Percentiles rank a stretch among this genome's conserved stretches.
Conservation (phyloP, 495 filamentous ascomycete genomes). For the Penicillium canariense region DNA sequence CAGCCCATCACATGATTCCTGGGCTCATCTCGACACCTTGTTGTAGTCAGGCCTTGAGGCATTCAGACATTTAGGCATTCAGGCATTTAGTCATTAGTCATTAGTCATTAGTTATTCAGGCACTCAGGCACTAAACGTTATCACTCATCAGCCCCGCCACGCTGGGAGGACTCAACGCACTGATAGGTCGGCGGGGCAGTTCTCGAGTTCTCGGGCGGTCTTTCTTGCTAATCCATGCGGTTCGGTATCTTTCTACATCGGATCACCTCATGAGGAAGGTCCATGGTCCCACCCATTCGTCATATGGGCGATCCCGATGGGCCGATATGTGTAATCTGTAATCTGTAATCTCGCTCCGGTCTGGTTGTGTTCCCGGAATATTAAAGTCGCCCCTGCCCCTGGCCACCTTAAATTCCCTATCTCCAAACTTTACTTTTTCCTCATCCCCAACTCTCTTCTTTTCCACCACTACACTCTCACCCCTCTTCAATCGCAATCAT, state of each 20-base stretch:
- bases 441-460: neutral
- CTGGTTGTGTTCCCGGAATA: slow-evolving; percentile 6
- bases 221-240: slow-evolving; percentile 41
- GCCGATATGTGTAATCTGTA: slow-evolving; percentile 32
- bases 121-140: neutral
- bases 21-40: neutral
- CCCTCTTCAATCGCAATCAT: slow-evolving; percentile 44
- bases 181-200: slow-evolving; percentile 1
- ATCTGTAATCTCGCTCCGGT: neutral
- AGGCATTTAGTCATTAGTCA: neutral
- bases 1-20: neutral
- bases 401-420: slow-evolving; percentile 5
- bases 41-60: neutral
- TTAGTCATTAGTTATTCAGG: neutral
- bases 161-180: no score
- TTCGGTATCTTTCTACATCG: slow-evolving; percentile 47
- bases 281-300: slow-evolving; percentile 19
- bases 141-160: neutral
- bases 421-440: slow-evolving; percentile 8
- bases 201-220: slow-evolving; percentile 36
- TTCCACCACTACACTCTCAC: slow-evolving; percentile 8
- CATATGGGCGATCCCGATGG: slow-evolving; percentile 29
- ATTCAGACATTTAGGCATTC: neutral
- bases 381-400: slow-evolving; percentile 17
- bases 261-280: slow-evolving; percentile 36